A percentile compares a stretch with the other conserved stretches of the same genome.
These are phyloP conservation scores for Neurospora sp. DNA, from an alignment of 2,329 filamentous ascomycete genomes.

Conservation along the genomic window DNA sequence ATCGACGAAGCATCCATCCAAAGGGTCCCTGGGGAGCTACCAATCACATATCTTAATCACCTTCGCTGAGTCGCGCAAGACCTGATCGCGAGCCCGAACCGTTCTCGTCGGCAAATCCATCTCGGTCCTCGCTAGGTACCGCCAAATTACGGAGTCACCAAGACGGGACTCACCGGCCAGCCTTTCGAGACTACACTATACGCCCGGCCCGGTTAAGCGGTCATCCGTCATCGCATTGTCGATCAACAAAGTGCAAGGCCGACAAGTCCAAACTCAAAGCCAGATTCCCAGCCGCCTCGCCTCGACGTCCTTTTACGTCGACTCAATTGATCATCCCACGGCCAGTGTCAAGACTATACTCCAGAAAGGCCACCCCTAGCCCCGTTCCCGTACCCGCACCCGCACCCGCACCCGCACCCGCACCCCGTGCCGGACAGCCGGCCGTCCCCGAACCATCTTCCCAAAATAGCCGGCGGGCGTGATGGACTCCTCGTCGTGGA, in stretches of 20 bases:
- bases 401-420: background rate
- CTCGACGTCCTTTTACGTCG: background rate
- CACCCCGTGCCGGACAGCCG: background rate
- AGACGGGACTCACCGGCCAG: constrained; percentile 2
- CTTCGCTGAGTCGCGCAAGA: background rate
- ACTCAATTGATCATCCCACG: background rate
- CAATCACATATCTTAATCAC: background rate
- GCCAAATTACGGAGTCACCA: background rate
- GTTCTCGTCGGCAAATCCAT: background rate
- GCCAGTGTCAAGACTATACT: background rate
- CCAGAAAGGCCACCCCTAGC: background rate
- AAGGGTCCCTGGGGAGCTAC: background rate
- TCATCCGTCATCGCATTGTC: background rate
- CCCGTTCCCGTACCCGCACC: background rate
- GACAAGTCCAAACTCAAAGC: background rate
- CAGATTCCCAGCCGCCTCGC: background rate
- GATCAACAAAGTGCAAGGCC: background rate
- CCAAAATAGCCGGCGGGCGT: constrained; percentile 21
- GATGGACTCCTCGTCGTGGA: constrained; percentile 47
- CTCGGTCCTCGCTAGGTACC: background rate
- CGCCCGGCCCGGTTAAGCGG: background rate
- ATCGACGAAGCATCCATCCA: background rate
- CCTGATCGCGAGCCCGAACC: background rate
- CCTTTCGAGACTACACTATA: background rate
- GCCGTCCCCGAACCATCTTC: background rate